phyloP scores from a whole-genome alignment of 345 rosid species.

The Heritiera littoralis region DNA sequence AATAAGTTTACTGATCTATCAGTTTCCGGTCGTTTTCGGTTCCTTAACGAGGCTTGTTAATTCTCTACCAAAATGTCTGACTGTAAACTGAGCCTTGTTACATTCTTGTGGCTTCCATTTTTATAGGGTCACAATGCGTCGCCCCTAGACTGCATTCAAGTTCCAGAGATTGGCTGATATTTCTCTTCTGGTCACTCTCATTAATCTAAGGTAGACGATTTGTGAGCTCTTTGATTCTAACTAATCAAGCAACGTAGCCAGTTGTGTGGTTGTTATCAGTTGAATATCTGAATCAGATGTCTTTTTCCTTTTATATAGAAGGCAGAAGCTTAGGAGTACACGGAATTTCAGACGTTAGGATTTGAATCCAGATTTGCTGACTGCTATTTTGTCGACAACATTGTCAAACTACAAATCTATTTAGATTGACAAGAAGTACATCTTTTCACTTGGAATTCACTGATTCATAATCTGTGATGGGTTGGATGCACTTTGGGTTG shows the following conservation, averaged over 20 bases:
- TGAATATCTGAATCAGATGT: neutral
- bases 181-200: neutral
- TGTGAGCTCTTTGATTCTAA: neutral
- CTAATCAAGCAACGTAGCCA: neutral
- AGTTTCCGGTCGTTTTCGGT: neutral
- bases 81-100: neutral
- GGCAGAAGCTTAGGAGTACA: too few relatives aligned
- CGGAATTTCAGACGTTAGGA: too few relatives aligned
- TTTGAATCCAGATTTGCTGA: too few relatives aligned
- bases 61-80: neutral
- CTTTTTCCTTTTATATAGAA: neutral
- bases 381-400: neutral
- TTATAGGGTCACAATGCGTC: neutral
- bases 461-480: neutral
- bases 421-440: neutral
- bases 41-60: neutral
- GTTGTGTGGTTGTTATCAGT: neutral
- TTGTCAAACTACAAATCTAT: neutral
- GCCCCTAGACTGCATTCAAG: neutral
- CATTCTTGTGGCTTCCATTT: neutral
- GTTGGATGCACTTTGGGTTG: neutral
- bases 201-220: neutral
- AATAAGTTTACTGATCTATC: neutral
- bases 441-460: neutral
- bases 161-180: slow-evolving; percentile 1